Conservation (phyloP, 164 flowering plant species). For the Santalum album region DNA sequence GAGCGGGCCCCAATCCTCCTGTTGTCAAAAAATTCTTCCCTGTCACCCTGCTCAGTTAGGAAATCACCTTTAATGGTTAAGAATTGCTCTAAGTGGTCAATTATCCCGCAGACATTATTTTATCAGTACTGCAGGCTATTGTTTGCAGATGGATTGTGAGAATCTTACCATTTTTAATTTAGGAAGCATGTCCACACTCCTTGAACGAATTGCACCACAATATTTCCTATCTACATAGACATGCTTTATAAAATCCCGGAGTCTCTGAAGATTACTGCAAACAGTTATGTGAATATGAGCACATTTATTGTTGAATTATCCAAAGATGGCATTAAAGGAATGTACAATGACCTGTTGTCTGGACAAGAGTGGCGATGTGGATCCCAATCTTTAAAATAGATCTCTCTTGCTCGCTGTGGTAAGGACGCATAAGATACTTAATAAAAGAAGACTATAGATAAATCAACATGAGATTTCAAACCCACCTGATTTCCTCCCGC, state of each 20-base stretch:
- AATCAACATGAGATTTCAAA: neutral
- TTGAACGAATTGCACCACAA: constrained; percentile 24
- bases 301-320: neutral
- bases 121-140: too few relatives aligned
- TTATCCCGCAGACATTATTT: too few relatives aligned
- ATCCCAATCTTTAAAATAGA: constrained; percentile 57
- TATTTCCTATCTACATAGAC: constrained; percentile 53
- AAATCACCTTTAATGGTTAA: too few relatives aligned
- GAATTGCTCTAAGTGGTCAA: too few relatives aligned
- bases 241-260: constrained; percentile 55
- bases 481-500: constrained; percentile 67
- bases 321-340: too few relatives aligned
- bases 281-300: constrained; percentile 9
- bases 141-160: too few relatives aligned
- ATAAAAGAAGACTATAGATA: neutral
- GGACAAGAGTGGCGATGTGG: constrained; percentile 37
- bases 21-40: constrained; percentile 12
- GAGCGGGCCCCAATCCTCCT: constrained; percentile 2
- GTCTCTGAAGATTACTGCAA: constrained; percentile 38
- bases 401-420: constrained; percentile 46
- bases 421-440: neutral
- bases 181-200: constrained; percentile 17
- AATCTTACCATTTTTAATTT: constrained; percentile 26
- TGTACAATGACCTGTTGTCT: constrained; percentile 28
- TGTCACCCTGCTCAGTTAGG: constrained; percentile 15